Conservation (phyloP, 2,329 filamentous ascomycete species). For the Ascochyta viciae-villosae region DNA sequence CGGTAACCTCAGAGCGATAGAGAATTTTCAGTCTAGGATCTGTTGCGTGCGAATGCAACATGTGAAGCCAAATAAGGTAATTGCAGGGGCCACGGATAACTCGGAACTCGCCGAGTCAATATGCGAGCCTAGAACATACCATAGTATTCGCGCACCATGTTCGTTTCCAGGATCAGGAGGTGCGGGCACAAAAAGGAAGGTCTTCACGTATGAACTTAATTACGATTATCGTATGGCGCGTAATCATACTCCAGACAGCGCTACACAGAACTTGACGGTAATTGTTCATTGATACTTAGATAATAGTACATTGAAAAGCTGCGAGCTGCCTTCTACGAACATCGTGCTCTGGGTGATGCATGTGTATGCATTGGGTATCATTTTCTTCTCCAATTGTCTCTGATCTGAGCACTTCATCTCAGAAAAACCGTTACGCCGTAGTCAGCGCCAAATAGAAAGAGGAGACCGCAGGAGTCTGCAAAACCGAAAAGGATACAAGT, state of each 20-base stretch:
- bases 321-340: neutral
- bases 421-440: constrained; percentile 32
- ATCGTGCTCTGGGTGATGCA: constrained; percentile 1
- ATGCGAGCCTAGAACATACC: constrained; percentile 7
- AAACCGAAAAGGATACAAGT: neutral
- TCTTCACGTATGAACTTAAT: neutral
- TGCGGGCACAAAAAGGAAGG: constrained; percentile 1
- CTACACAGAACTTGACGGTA: neutral
- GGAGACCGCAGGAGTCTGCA: neutral
- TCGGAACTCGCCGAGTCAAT: constrained; percentile 7
- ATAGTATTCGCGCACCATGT: neutral
- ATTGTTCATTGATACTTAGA: neutral
- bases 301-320: neutral
- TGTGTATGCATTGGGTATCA: constrained; percentile 16
- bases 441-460: neutral
- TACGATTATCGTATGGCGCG: neutral
- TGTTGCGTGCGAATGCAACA: constrained; percentile 2
- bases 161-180: neutral
- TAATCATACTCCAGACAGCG: neutral
- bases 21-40: constrained; percentile 2
- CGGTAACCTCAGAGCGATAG: constrained; percentile 11
- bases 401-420: constrained; percentile 44
- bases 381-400: constrained; percentile 21
- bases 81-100: constrained; percentile 13
- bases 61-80: constrained; percentile 1